Conservation (phyloP, 2,329 filamentous ascomycete genomes). For the Fusarium drepaniforme region DNA sequence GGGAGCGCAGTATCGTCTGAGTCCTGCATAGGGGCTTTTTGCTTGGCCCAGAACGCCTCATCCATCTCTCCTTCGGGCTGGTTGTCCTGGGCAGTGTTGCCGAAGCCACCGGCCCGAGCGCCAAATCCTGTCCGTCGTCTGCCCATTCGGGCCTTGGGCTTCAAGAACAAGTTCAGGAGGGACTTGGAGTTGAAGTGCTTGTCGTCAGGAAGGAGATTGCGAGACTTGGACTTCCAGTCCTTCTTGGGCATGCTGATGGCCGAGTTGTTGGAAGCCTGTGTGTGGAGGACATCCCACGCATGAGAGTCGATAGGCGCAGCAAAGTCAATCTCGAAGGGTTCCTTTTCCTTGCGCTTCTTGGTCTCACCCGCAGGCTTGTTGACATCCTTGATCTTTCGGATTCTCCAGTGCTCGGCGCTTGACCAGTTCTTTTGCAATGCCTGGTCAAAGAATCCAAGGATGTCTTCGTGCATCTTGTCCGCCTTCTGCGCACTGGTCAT, state of each 20-base stretch:
- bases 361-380: conserved; percentile 71
- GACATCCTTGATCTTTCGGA: conserved; percentile 88
- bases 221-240: conserved; percentile 94
- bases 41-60: conserved; percentile 93
- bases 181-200: conserved; percentile 98
- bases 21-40: conserved; percentile 65
- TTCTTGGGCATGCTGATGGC: conserved; percentile 90
- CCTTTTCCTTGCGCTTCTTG: conserved; percentile 90
- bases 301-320: conserved; percentile 77
- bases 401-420: conserved; percentile 98
- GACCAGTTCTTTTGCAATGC: conserved; percentile 97
- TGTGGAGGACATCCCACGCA: conserved; percentile 83
- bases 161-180: conserved; percentile 89
- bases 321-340: conserved; percentile 96
- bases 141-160: conserved; percentile 89
- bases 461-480: conserved; percentile 87
- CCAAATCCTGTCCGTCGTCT: conserved; percentile 69
- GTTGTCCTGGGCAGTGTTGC: conserved; percentile 59
- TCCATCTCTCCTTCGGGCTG: conserved; percentile 84
- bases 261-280: conserved; percentile 82
- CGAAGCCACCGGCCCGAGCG: conserved; percentile 55
- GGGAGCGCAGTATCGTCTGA: conserved; percentile 68
- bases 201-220: conserved; percentile 94
- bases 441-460: conserved; percentile 98
- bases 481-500: conserved; percentile 75